Evolutionary conservation across 139 green algal species (phyloP).

Genomic region (Haematococcus lacustris): DNA sequence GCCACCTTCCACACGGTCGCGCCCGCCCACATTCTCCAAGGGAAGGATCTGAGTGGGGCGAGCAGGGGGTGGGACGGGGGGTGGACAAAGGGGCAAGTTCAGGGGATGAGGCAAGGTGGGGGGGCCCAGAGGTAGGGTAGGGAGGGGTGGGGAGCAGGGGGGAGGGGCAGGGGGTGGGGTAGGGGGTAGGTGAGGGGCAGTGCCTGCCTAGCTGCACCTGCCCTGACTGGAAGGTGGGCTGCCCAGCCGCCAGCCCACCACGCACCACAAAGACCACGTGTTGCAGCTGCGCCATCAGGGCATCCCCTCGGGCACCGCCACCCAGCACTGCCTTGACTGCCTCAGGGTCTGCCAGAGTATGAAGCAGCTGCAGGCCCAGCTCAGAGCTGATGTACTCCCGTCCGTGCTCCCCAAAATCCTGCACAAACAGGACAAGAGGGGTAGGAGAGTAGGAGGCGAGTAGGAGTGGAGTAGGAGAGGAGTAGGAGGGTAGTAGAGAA

Average conservation of each 20-base stretch:
- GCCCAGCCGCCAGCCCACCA: no score
- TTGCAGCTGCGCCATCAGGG: conserved; percentile 33
- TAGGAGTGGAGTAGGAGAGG: neutral
- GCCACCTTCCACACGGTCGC: conserved; percentile 71
- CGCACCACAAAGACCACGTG: conserved; percentile 51
- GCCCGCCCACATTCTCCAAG: conserved; percentile 87
- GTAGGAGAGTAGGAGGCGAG: neutral
- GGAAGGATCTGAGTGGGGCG: conserved; percentile 78
- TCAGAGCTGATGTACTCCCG: conserved; percentile 84
- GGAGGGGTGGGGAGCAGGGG: no score
- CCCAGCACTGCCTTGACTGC: conserved; percentile 9
- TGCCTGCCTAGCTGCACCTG: no score
- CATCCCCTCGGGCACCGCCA: neutral
- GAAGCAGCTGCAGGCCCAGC: conserved; percentile 68
- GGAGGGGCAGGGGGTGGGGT: no score
- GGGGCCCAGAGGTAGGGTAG: no score
- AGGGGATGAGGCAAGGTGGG: no score
- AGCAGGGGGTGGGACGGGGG: no score
- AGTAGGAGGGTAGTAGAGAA: neutral
- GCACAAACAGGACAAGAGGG: conserved; percentile 3
- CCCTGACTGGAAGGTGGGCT: no score
- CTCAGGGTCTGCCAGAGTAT: conserved; percentile 41
- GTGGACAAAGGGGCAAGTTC: no score
- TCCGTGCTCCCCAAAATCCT: conserved; percentile 90
- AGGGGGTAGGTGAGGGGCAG: no score